A percentile compares a stretch with the other conserved stretches of the same genome.
phyloP scores from a whole-genome alignment of 495 filamentous ascomycete species.

The Penicillium flavigenum region DNA sequence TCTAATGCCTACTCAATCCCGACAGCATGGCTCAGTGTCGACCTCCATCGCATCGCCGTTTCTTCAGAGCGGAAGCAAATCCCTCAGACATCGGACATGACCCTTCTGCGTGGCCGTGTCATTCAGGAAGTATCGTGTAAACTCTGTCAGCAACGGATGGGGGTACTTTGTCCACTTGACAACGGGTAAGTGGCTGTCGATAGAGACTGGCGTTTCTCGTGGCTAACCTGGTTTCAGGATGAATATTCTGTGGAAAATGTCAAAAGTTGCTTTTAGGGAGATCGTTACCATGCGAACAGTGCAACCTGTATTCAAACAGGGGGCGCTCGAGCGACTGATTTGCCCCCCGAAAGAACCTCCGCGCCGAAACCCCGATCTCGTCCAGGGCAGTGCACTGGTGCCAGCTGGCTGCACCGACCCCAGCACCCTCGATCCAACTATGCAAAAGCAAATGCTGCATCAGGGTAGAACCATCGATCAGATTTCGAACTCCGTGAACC shows the following conservation, averaged over 20 bases:
- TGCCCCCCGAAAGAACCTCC: slow-evolving; percentile 27
- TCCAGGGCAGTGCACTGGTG: slow-evolving; percentile 32
- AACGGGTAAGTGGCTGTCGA: slow-evolving; percentile 37
- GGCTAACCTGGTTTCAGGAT: slow-evolving; percentile 28
- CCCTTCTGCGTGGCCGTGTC: slow-evolving; percentile 41
- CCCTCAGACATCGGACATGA: slow-evolving; percentile 43
- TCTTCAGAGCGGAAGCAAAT: slow-evolving; percentile 44
- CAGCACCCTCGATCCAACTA: slow-evolving; percentile 19
- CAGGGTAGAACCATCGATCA: slow-evolving; percentile 46
- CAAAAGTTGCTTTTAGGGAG: slow-evolving; percentile 46
- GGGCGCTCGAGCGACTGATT: slow-evolving; percentile 35
- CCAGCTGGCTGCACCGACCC: slow-evolving; percentile 26
- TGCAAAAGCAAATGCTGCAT: slow-evolving; percentile 43
- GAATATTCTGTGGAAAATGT: slow-evolving; percentile 48
- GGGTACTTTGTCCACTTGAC: slow-evolving; percentile 39
- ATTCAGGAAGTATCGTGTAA: slow-evolving; percentile 46
- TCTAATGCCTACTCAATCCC: slow-evolving; percentile 44
- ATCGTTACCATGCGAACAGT: slow-evolving; percentile 49
- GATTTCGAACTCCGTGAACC: slow-evolving; percentile 47
- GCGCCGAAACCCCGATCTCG: slow-evolving; percentile 21
- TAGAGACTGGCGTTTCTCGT: too few relatives aligned
- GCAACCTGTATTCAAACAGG: slow-evolving; percentile 42
- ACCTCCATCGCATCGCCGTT: slow-evolving; percentile 44
- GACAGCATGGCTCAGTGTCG: slow-evolving; percentile 46
- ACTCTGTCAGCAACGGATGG: slow-evolving; percentile 48